These are phyloP conservation scores for Geum urbanum DNA, from an alignment of 306 rosid species.

Conservation along the genomic window DNA sequence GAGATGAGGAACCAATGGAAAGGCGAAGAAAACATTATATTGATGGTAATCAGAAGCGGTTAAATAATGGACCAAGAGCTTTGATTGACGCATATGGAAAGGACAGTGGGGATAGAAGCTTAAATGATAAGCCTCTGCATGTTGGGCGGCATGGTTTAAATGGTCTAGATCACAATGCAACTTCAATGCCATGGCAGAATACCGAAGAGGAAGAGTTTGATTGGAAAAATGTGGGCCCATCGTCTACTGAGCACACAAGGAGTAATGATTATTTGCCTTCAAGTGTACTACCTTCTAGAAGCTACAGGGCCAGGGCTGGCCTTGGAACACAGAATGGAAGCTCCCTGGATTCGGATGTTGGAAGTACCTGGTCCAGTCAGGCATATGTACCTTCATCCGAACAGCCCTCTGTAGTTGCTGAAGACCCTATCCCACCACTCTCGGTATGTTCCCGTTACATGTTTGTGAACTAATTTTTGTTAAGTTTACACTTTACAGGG, in stretches of 20 bases:
- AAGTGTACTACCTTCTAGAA: constrained; percentile 33
- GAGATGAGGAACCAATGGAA: constrained; percentile 56
- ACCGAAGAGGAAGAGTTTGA: constrained; percentile 96
- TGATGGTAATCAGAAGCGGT: constrained; percentile 47
- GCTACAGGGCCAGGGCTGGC: constrained; percentile 44
- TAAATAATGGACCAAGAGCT: constrained; percentile 87
- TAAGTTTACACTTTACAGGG: constrained; percentile 1
- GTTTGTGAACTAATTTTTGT: constrained; percentile 7
- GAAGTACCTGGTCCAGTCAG: constrained; percentile 51
- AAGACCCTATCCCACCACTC: constrained; percentile 38
- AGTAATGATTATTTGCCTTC: constrained; percentile 48
- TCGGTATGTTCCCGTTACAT: constrained; percentile 58
- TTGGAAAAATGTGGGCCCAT: constrained; percentile 88
- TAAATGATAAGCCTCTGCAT: constrained; percentile 47
- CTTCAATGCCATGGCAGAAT: constrained; percentile 79
- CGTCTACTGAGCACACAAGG: constrained; percentile 57
- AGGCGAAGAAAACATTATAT: constrained; percentile 58
- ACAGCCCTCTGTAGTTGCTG: constrained; percentile 40
- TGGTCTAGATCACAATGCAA: constrained; percentile 51
- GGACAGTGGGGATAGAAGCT: constrained; percentile 59
- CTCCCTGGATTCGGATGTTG: constrained; percentile 38
- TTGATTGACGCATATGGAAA: constrained; percentile 92
- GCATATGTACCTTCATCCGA: constrained; percentile 49
- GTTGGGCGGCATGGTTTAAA: constrained; percentile 48
- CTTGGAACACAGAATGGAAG: constrained; percentile 32